phyloP scores from a whole-genome alignment of 2,329 filamentous ascomycete species.

The Elsinoe australis region DNA sequence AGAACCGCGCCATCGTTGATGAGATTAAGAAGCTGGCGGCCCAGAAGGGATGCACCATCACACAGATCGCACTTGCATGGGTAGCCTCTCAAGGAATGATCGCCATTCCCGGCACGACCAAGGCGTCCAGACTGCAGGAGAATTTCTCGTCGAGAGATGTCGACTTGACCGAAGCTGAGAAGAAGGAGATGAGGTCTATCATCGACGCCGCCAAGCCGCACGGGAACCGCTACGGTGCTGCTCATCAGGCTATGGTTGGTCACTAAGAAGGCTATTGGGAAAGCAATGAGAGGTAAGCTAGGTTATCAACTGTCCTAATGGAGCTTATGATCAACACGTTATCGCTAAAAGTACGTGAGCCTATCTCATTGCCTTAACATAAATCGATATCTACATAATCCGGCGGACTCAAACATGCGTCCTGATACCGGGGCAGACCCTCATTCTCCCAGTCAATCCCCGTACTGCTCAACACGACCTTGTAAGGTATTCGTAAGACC shows the following conservation, averaged over 20 bases:
- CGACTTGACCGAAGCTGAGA: conserved; percentile 33
- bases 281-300: too few species aligned
- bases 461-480: background rate
- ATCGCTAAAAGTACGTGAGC: too few species aligned
- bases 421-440: background rate
- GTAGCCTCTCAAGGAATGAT: conserved; percentile 25
- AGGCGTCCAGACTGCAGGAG: conserved; percentile 22
- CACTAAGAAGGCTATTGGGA: too few species aligned
- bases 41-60: conserved; percentile 22
- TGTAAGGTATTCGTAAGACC: background rate
- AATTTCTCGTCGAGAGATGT: conserved; percentile 22
- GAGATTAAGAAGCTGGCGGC: conserved; percentile 19
- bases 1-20: conserved; percentile 26
- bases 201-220: conserved; percentile 34
- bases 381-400: too few species aligned
- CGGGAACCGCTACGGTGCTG: conserved; percentile 31
- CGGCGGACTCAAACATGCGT: too few species aligned
- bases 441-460: background rate
- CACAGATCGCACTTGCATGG: conserved; percentile 26
- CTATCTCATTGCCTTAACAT: too few species aligned
- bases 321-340: too few species aligned
- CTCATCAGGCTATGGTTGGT: conserved; percentile 16
- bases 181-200: conserved; percentile 34
- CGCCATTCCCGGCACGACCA: conserved; percentile 23
- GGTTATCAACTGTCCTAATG: too few species aligned